phyloP scores from a whole-genome alignment of 2,329 filamentous ascomycete genomes.

The Neofusicoccum sp. region DNA sequence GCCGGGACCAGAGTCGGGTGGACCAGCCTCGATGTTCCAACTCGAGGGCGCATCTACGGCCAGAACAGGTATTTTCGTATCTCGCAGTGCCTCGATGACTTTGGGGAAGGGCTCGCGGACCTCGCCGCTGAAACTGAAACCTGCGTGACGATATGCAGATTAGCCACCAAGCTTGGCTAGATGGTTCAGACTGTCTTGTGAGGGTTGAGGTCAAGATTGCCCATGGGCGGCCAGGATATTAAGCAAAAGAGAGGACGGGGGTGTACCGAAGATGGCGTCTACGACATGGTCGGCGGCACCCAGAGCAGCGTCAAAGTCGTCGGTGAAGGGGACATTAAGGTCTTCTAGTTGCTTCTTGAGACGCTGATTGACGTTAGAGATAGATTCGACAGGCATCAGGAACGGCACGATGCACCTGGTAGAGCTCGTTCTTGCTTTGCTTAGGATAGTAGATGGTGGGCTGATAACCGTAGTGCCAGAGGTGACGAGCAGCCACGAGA shows the following conservation, averaged over 20 bases:
- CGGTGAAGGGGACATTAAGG: conserved; percentile 78
- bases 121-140: conserved; percentile 90
- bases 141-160: neutral
- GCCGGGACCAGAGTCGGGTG: conserved; percentile 75
- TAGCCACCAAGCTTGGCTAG: conserved; percentile 41
- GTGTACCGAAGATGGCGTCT: conserved; percentile 81
- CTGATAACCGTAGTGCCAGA: conserved; percentile 88
- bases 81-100: conserved; percentile 76
- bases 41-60: conserved; percentile 92
- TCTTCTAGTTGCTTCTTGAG: conserved; percentile 83
- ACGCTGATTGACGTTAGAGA: conserved; percentile 55
- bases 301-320: conserved; percentile 73
- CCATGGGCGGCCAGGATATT: conserved; percentile 16
- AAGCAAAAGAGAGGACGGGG: conserved; percentile 46
- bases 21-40: conserved; percentile 89
- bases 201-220: neutral
- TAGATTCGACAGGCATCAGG: neutral
- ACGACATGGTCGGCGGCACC: conserved; percentile 75
- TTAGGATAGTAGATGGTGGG: conserved; percentile 94
- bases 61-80: conserved; percentile 74
- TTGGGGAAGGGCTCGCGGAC: conserved; percentile 88
- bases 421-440: conserved; percentile 85
- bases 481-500: conserved; percentile 88
- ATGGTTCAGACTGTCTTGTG: neutral
- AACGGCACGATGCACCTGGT: conserved; percentile 61